These are phyloP conservation scores for Metschnikowia proteae DNA, from an alignment of 805 yeast species.

Conservation along the genomic window DNA sequence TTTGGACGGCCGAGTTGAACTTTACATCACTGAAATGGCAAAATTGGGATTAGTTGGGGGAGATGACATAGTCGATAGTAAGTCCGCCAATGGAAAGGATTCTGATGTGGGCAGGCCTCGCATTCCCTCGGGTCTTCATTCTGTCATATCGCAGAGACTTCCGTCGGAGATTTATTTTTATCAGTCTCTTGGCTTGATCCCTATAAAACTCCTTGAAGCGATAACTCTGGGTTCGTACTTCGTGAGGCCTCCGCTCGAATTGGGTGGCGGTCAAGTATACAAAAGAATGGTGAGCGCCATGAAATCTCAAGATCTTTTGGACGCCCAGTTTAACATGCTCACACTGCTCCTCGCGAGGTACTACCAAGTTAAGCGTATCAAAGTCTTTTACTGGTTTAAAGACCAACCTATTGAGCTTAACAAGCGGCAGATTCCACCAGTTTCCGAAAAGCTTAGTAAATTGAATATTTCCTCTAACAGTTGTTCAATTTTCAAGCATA, in stretches of 20 bases:
- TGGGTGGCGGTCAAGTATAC: conserved; percentile 56
- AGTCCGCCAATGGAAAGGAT: neutral
- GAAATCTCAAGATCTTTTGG: conserved; percentile 48
- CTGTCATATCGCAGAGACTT: conserved; percentile 74
- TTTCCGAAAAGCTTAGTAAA: conserved; percentile 34
- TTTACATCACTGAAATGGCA: conserved; percentile 44
- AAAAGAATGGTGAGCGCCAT: conserved; percentile 47
- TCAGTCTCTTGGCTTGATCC: conserved; percentile 70
- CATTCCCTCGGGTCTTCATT: conserved; percentile 79
- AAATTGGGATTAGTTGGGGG: conserved; percentile 26
- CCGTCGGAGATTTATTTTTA: conserved; percentile 85
- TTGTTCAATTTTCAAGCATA: conserved; percentile 21
- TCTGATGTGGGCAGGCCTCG: conserved; percentile 12
- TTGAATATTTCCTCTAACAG: neutral
- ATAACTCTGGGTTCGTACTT: conserved; percentile 59
- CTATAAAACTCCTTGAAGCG: conserved; percentile 60
- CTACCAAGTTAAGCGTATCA: conserved; percentile 69
- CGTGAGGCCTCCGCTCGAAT: conserved; percentile 66
- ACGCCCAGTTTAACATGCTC: conserved; percentile 61
- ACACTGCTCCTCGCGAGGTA: conserved; percentile 77
- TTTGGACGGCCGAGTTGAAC: conserved; percentile 63
- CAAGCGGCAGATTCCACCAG: conserved; percentile 53
- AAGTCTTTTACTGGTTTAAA: conserved; percentile 52
- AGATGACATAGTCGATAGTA: conserved; percentile 6
- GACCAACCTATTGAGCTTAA: conserved; percentile 43